A percentile compares a stretch with the other conserved stretches of the same genome.
These are phyloP conservation scores for Aureobasidium sp. DNA, from an alignment of 2,329 filamentous ascomycete species.

Conservation along the genomic window DNA sequence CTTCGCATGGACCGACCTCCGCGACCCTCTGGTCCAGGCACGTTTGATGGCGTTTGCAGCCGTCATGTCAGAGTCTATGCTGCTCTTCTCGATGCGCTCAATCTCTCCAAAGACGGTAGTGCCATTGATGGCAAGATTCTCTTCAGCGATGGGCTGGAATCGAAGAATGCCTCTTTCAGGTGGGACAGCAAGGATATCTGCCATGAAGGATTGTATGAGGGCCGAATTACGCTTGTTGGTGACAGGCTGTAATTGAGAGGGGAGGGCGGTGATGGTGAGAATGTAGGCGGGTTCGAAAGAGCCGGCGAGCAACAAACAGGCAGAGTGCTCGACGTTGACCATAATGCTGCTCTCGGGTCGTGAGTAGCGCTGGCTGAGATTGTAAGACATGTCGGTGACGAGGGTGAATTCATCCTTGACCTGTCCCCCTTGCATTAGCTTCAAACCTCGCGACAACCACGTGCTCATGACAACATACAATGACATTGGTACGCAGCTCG, in stretches of 20 bases:
- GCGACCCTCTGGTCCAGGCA: slow-evolving; percentile 26
- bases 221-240: slow-evolving; percentile 75
- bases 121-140: slow-evolving; percentile 64
- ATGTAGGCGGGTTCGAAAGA: slow-evolving; percentile 74
- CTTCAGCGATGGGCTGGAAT: slow-evolving; percentile 63
- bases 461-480: slow-evolving; percentile 32
- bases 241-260: slow-evolving; percentile 60
- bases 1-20: slow-evolving; percentile 23
- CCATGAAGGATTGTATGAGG: slow-evolving; percentile 69
- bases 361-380: slow-evolving; percentile 68
- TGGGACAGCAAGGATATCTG: slow-evolving; percentile 60
- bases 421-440: slow-evolving; percentile 34
- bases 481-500: slow-evolving; percentile 44
- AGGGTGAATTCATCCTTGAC: slow-evolving; percentile 69
- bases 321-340: slow-evolving; percentile 67
- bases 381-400: slow-evolving; percentile 64
- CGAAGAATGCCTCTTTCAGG: slow-evolving; percentile 63
- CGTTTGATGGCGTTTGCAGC: slow-evolving; percentile 33
- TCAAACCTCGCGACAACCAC: background rate
- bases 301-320: slow-evolving; percentile 66
- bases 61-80: slow-evolving; percentile 32
- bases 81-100: slow-evolving; percentile 47
- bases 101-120: slow-evolving; percentile 63
- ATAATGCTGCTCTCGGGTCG: slow-evolving; percentile 66
- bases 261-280: slow-evolving; percentile 64